Evolutionary conservation across 176 grass and related monocot species (phyloP).

Genomic region (Oryza rufipogon): DNA sequence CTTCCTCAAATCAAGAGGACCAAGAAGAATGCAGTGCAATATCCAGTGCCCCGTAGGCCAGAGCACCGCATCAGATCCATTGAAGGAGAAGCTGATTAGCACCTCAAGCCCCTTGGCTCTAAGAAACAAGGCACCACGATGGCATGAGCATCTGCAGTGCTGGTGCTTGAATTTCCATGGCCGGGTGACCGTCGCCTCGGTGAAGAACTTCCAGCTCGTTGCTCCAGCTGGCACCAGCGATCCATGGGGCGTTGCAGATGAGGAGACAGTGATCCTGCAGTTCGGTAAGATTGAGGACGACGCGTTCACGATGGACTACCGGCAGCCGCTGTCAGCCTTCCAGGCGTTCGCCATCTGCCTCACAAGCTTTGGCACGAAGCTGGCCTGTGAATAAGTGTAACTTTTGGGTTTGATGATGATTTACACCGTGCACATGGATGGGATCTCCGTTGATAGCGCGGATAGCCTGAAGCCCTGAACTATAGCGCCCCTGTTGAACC

Average conservation of each 20-base stretch:
- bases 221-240: slow-evolving; percentile 41
- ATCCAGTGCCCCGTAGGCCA: slow-evolving; percentile 59
- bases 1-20: slow-evolving; percentile 92
- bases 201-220: slow-evolving; percentile 95
- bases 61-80: slow-evolving; percentile 16
- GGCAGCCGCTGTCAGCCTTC: slow-evolving; percentile 88
- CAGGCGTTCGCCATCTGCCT: slow-evolving; percentile 96
- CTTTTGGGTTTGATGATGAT: neutral
- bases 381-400: slow-evolving; percentile 86
- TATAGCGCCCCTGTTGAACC: slow-evolving; percentile 22
- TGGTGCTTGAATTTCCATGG: slow-evolving; percentile 99
- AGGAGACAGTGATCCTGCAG: slow-evolving; percentile 89
- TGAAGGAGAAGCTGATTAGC: slow-evolving; percentile 33
- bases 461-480: slow-evolving; percentile 34
- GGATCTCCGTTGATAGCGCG: neutral
- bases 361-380: slow-evolving; percentile 94
- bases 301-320: slow-evolving; percentile 90
- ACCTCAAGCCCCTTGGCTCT: slow-evolving; percentile 42
- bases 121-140: slow-evolving; percentile 90
- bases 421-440: slow-evolving; percentile 20
- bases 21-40: slow-evolving; percentile 91
- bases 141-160: slow-evolving; percentile 94
- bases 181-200: slow-evolving; percentile 81
- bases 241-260: slow-evolving; percentile 53
- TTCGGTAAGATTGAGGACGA: slow-evolving; percentile 91